phyloP scores from a whole-genome alignment of 2,329 filamentous ascomycete genomes.

The Nannizziopsis arthrosporioides region DNA sequence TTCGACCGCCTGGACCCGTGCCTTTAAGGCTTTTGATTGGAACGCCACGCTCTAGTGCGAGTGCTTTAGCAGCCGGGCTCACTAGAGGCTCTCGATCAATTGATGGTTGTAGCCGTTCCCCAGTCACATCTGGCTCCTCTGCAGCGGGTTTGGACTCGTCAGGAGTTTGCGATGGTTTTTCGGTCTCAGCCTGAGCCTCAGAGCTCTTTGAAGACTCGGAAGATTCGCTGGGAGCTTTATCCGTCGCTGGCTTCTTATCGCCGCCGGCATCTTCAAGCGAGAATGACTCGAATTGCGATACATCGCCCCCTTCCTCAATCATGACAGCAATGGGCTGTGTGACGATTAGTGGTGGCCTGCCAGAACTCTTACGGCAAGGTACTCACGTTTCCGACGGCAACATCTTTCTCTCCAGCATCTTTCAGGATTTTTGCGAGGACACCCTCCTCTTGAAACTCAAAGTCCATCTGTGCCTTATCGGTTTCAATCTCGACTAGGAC shows the following conservation, averaged over 20 bases:
- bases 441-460: slow-evolving; percentile 98
- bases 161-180: slow-evolving; percentile 48
- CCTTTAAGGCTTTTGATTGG: slow-evolving; percentile 71
- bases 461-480: slow-evolving; percentile 99
- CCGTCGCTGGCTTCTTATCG: slow-evolving; percentile 53
- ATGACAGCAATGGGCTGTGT: slow-evolving; percentile 84
- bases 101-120: slow-evolving; percentile 67
- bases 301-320: slow-evolving; percentile 80
- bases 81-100: slow-evolving; percentile 72
- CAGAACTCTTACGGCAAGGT: not conserved
- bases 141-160: slow-evolving; percentile 38
- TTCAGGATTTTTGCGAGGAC: slow-evolving; percentile 88
- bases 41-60: slow-evolving; percentile 76
- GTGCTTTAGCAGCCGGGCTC: slow-evolving; percentile 60
- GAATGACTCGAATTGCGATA: slow-evolving; percentile 81
- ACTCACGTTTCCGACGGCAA: slow-evolving; percentile 87
- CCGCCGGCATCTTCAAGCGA: slow-evolving; percentile 82
- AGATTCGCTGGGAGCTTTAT: slow-evolving; percentile 53
- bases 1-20: slow-evolving; percentile 69
- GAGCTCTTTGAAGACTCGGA: slow-evolving; percentile 42
- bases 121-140: slow-evolving; percentile 52
- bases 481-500: slow-evolving; percentile 98
- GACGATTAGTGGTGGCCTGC: slow-evolving; percentile 14
- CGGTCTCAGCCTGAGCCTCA: slow-evolving; percentile 33
- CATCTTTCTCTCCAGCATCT: slow-evolving; percentile 85